A percentile compares a stretch with the other conserved stretches of the same genome.
These are phyloP conservation scores for Nepenthes alata DNA, from an alignment of 179 eudicot genomes.

Conservation along the genomic window DNA sequence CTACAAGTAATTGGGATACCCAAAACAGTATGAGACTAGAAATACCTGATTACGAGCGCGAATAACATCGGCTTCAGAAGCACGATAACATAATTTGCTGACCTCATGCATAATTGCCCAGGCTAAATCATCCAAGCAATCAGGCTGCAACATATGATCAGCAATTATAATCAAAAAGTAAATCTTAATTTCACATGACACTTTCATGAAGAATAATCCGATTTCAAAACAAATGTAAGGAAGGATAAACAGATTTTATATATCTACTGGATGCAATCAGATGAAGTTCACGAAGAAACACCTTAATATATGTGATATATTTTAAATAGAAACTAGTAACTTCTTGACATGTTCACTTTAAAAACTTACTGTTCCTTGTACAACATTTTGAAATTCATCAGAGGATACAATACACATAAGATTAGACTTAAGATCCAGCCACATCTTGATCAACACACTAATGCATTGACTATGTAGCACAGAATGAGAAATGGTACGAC, in stretches of 20 bases:
- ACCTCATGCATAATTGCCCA: constrained; percentile 40
- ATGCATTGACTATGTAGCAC: too few relatives aligned
- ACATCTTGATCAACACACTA: too few relatives aligned
- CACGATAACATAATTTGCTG: constrained; percentile 29
- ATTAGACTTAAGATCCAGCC: too few relatives aligned
- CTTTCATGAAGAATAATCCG: background rate
- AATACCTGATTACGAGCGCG: constrained; percentile 43
- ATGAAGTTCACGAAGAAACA: too few relatives aligned
- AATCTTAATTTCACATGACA: background rate
- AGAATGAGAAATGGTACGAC: too few relatives aligned
- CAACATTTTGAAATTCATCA: too few relatives aligned
- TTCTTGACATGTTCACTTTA: too few relatives aligned
- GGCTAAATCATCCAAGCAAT: constrained; percentile 43
- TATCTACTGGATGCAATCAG: too few relatives aligned
- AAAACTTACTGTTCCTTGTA: too few relatives aligned
- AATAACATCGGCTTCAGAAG: constrained; percentile 30
- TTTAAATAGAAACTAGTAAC: too few relatives aligned
- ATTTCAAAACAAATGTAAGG: background rate
- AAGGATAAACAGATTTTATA: background rate
- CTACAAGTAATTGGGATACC: background rate
- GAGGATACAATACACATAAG: too few relatives aligned
- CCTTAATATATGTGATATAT: too few relatives aligned
- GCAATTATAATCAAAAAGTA: background rate
- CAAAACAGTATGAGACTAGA: background rate
- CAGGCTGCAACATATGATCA: constrained; percentile 28